phyloP scores from a whole-genome alignment of 208 protist species.

The Strigomonas galati region DNA sequence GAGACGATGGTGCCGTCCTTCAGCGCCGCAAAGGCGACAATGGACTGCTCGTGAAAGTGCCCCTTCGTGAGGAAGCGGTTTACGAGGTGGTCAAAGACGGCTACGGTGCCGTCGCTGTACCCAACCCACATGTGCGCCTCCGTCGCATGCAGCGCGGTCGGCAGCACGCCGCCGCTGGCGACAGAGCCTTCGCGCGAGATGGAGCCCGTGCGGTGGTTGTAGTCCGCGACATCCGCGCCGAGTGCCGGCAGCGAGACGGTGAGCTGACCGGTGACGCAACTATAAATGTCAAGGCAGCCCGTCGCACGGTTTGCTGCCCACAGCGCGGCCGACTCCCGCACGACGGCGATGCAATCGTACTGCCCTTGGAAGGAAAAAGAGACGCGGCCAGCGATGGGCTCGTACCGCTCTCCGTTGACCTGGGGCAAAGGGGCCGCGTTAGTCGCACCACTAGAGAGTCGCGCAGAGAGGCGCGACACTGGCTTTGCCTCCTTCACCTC shows the following conservation, averaged over 20 bases:
- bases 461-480: background rate
- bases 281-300: slow-evolving; percentile 63
- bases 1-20: slow-evolving; percentile 53
- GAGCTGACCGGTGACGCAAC: slow-evolving; percentile 50
- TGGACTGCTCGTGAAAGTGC: slow-evolving; percentile 41
- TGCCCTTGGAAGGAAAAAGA: slow-evolving; percentile 39
- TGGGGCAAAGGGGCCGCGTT: slow-evolving; percentile 11
- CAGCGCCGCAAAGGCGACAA: slow-evolving; percentile 42
- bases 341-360: slow-evolving; percentile 33
- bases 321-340: slow-evolving; percentile 37
- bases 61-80: slow-evolving; percentile 52
- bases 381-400: slow-evolving; percentile 34
- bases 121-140: slow-evolving; percentile 73
- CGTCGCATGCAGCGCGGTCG: slow-evolving; percentile 43
- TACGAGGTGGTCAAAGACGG: slow-evolving; percentile 79
- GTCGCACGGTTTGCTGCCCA: slow-evolving; percentile 53
- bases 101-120: slow-evolving; percentile 65
- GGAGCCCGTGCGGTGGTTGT: background rate
- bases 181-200: background rate
- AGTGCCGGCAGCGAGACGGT: slow-evolving; percentile 28
- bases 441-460: background rate
- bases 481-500: background rate
- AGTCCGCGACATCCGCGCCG: slow-evolving; percentile 10
- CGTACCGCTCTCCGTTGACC: slow-evolving; percentile 22
- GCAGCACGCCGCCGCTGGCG: slow-evolving; percentile 5